These are phyloP conservation scores for Golubevia sp. DNA, from an alignment of 1,284 basidiomycete species.

Conservation along the genomic window DNA sequence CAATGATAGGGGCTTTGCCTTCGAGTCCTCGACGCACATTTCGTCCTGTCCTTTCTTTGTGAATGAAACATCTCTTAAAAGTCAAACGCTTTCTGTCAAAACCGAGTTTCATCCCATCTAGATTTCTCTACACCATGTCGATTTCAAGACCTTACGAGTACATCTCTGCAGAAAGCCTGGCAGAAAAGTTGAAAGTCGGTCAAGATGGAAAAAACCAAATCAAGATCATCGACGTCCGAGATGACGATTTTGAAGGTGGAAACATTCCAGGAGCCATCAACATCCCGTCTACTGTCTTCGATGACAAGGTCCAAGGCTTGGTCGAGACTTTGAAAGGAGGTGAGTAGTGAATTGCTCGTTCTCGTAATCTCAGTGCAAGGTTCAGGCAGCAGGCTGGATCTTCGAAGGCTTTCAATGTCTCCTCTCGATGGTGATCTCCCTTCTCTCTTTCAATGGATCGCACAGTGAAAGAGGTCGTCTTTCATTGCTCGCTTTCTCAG, in stretches of 20 bases:
- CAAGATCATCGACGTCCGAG: constrained; percentile 11
- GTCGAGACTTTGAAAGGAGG: constrained; percentile 35
- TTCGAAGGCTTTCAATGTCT: neutral
- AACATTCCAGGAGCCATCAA: constrained; percentile 54
- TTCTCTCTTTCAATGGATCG: neutral
- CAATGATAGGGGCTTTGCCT: no score
- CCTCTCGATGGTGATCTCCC: neutral
- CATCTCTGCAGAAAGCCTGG: neutral
- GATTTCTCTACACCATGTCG: neutral
- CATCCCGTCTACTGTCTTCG: constrained; percentile 41
- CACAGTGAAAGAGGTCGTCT: constrained; percentile 43
- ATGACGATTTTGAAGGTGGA: constrained; percentile 61
- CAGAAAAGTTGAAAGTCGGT: neutral
- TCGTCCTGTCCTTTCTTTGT: no score
- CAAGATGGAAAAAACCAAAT: neutral
- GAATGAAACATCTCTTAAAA: no score
- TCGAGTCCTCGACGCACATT: no score
- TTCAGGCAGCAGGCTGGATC: constrained; percentile 11
- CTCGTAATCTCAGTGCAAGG: constrained; percentile 11
- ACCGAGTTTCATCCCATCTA: neutral
- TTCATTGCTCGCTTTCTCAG: constrained; percentile 62
- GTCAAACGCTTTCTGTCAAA: neutral
- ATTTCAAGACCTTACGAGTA: neutral
- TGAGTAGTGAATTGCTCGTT: constrained; percentile 7
- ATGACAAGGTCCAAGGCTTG: constrained; percentile 38